phyloP scores from a whole-genome alignment of 805 yeast genomes.

The Candida morakotiae region DNA sequence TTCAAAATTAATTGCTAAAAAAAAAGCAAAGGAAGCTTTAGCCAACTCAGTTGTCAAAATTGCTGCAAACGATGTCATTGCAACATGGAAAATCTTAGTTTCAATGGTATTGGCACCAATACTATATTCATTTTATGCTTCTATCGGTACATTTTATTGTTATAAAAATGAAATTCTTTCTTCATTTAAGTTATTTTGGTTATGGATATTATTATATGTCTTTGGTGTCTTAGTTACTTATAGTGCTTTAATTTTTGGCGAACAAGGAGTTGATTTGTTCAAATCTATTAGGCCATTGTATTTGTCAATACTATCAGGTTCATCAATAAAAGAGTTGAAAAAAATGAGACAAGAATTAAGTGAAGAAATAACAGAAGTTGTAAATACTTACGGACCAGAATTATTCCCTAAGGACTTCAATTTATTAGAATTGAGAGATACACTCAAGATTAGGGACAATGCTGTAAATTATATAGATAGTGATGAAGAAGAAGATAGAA shows the following conservation, averaged over 20 bases:
- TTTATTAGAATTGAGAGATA: conserved; percentile 43
- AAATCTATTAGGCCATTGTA: conserved; percentile 81
- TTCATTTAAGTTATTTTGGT: conserved; percentile 29
- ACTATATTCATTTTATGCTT: conserved; percentile 76
- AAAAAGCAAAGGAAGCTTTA: conserved; percentile 74
- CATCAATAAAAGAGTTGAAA: conserved; percentile 56
- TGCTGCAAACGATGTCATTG: conserved; percentile 88
- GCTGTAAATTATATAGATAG: conserved; percentile 29
- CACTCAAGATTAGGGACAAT: conserved; percentile 22
- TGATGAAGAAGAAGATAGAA: conserved; percentile 48
- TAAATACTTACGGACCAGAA: conserved; percentile 79
- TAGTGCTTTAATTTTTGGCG: conserved; percentile 90
- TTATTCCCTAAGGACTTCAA: conserved; percentile 80
- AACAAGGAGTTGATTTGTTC: conserved; percentile 84
- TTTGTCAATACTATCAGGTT: conserved; percentile 56
- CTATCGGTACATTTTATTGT: conserved; percentile 45
- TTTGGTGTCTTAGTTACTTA: conserved; percentile 72
- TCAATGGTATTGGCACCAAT: conserved; percentile 87
- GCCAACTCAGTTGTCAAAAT: conserved; percentile 87
- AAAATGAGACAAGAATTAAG: conserved; percentile 58
- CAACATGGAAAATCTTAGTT: conserved; percentile 94
- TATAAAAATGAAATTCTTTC: conserved; percentile 17
- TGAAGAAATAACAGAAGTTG: conserved; percentile 69
- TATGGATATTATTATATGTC: conserved; percentile 49
- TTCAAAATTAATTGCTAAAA: conserved; percentile 67